These are phyloP conservation scores for Blastobotrys ciferrii DNA, from an alignment of 1,139 yeast genomes.

Conservation along the genomic window DNA sequence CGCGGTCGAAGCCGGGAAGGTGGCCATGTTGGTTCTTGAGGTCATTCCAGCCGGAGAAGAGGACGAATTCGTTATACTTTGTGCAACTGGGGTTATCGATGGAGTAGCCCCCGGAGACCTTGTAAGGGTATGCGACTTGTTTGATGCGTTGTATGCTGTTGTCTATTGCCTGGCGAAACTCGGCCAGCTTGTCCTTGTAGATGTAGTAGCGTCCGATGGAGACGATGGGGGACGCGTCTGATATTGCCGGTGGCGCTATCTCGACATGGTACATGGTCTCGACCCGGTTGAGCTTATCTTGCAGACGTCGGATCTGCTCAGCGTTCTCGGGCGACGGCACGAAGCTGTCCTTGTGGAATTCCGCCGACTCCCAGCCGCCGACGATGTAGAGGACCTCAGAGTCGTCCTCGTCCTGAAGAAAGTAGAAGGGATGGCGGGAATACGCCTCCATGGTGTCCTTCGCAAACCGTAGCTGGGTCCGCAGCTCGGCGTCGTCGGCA, in stretches of 20 bases:
- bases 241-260: not conserved
- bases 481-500: not conserved
- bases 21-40: not conserved
- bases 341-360: not conserved
- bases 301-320: not conserved
- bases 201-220: slow-evolving; percentile 2
- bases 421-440: not conserved
- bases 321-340: not conserved
- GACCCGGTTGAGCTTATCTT: not conserved
- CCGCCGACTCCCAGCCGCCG: slow-evolving; percentile 3
- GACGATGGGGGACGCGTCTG: not conserved
- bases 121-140: not conserved
- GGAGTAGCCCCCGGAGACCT: not conserved
- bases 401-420: slow-evolving; percentile 3
- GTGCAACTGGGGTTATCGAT: not conserved
- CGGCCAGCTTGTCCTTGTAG: not conserved
- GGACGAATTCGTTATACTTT: slow-evolving; percentile 1
- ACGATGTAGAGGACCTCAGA: not conserved
- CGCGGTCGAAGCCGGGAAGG: not conserved
- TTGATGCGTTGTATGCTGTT: not conserved
- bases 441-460: not conserved
- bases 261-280: not conserved
- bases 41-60: slow-evolving; percentile 1
- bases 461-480: not conserved
- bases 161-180: not conserved